These are phyloP conservation scores for Talaromyces piceae DNA, from an alignment of 2,329 filamentous ascomycete species.

Conservation along the genomic window DNA sequence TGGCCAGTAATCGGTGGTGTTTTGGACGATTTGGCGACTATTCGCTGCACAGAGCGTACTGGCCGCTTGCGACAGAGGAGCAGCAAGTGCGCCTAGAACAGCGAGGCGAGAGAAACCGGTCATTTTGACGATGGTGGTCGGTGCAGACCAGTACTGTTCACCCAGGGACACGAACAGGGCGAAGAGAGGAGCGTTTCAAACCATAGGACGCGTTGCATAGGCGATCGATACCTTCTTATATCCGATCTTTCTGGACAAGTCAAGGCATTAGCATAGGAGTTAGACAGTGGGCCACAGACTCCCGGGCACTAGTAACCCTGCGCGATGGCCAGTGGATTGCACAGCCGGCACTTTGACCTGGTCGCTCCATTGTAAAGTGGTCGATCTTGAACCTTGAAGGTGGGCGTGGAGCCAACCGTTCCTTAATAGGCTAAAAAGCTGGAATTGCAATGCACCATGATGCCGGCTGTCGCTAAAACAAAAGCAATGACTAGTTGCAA, in stretches of 20 bases:
- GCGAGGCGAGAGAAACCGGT: neutral
- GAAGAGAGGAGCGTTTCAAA: neutral
- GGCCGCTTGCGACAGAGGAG: neutral
- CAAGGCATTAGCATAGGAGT: neutral
- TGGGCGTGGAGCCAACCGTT: neutral
- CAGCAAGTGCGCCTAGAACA: neutral
- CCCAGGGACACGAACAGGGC: neutral
- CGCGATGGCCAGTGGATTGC: neutral
- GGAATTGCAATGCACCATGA: neutral
- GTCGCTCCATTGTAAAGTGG: too few species aligned
- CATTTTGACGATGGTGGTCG: neutral
- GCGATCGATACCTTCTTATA: neutral
- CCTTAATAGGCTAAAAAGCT: neutral
- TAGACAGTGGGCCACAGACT: neutral
- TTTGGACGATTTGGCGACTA: neutral
- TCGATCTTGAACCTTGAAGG: neutral
- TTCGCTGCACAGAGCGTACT: neutral
- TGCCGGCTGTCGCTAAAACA: neutral
- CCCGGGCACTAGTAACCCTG: neutral
- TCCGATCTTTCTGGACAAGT: neutral
- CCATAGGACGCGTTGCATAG: neutral
- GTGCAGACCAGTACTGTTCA: neutral
- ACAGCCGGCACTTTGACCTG: neutral
- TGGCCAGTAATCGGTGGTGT: slow-evolving; percentile 1
- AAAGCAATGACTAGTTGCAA: too few species aligned